Evolutionary conservation across 345 rosid genomes (phyloP).

Genomic region (Combretum micranthum): DNA sequence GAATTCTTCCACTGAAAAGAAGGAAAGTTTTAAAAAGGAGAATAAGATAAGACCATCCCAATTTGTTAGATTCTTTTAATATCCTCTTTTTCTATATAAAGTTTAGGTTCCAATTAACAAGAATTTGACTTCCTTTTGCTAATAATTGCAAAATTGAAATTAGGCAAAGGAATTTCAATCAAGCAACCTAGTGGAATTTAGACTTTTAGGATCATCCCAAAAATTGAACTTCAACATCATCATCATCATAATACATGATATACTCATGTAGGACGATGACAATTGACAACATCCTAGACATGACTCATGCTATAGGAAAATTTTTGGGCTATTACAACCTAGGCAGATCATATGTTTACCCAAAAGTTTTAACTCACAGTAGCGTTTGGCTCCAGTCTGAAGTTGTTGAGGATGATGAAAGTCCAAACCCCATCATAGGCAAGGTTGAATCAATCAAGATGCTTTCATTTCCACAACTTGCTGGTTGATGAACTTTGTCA

Average conservation of each 20-base stretch:
- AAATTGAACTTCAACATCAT: too few species aligned
- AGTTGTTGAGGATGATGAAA: conserved; percentile 21
- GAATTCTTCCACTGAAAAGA: conserved; percentile 20
- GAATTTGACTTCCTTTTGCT: conserved; percentile 1
- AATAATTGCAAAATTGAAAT: conserved; percentile 3
- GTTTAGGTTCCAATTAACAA: background rate
- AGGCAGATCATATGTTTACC: background rate
- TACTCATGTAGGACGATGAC: too few species aligned
- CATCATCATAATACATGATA: too few species aligned
- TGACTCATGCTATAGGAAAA: background rate
- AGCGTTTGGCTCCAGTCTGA: conserved; percentile 43
- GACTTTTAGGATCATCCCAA: too few species aligned
- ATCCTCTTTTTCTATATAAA: background rate
- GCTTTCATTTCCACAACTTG: conserved; percentile 20
- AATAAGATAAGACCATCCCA: background rate
- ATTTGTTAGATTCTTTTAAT: background rate
- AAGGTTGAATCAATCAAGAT: conserved; percentile 39
- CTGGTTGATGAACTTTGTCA: conserved; percentile 15
- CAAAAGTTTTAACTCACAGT: conserved; percentile 32
- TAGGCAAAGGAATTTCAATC: background rate
- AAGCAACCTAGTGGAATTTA: background rate
- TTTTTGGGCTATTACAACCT: background rate
- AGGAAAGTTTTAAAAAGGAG: conserved; percentile 14
- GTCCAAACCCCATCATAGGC: conserved; percentile 33
- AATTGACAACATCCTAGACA: background rate